Evolutionary conservation across 257 asterid species (phyloP).

Genomic region (Solanum acaule): DNA sequence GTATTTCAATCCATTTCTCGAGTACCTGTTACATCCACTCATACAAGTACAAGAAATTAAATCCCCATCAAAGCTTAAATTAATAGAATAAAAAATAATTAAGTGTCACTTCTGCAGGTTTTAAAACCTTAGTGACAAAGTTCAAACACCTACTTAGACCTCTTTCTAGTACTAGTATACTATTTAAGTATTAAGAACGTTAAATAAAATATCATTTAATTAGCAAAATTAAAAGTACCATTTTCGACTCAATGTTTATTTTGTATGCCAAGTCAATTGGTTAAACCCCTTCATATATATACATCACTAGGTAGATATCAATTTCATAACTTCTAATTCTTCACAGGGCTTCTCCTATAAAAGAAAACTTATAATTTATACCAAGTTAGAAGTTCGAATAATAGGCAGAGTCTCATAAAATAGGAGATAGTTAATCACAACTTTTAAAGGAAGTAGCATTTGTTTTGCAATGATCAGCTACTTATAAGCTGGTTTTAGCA

Average conservation of each 20-base stretch:
- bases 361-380: neutral
- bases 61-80: no score
- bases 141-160: neutral
- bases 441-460: neutral
- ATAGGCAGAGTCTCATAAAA: neutral
- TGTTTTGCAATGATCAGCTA: neutral
- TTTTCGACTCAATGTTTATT: no score
- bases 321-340: no score
- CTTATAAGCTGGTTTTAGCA: neutral
- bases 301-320: neutral
- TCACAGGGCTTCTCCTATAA: neutral
- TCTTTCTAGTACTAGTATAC: no score
- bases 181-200: no score
- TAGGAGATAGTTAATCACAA: neutral
- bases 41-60: no score
- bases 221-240: neutral
- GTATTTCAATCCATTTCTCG: no score
- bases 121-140: no score
- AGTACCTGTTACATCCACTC: no score
- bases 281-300: neutral
- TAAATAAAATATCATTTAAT: no score
- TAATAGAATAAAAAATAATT: no score
- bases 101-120: neutral
- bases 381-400: neutral
- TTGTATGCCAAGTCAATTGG: neutral